Evolutionary conservation across 352 stramenopile species (phyloP).

Genomic region (Blastocystis hominis): DNA sequence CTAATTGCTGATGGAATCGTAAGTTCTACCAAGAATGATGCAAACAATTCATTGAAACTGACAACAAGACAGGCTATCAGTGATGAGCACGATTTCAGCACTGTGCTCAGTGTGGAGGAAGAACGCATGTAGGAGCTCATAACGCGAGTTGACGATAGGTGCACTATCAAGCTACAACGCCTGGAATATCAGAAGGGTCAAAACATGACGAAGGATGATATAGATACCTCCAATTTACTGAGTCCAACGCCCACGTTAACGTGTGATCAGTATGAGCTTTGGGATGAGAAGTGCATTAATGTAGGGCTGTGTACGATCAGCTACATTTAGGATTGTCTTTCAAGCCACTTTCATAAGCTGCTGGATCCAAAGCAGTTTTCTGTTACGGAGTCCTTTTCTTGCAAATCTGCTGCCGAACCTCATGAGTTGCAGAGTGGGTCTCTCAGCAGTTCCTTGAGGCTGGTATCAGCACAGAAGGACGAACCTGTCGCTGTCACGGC

Average conservation of each 20-base stretch:
- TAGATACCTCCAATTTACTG: neutral
- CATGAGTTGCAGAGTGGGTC: neutral
- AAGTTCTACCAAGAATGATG: neutral
- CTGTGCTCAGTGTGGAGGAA: neutral
- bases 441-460: neutral
- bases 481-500: neutral
- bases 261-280: neutral
- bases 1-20: conserved; percentile 20
- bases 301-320: neutral
- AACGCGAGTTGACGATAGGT: neutral
- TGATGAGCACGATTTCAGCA: neutral
- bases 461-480: neutral
- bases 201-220: neutral
- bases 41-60: neutral
- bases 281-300: conserved; percentile 42
- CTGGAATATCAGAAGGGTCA: conserved; percentile 17
- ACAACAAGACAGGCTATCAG: neutral
- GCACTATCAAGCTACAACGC: neutral
- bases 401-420: neutral
- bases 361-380: neutral
- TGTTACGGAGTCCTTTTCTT: neutral
- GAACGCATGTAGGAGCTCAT: neutral
- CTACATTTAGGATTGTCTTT: conserved; percentile 8
- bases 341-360: conserved; percentile 43
- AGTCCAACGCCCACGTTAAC: neutral